A percentile compares a stretch with the other conserved stretches of the same genome.
These are phyloP conservation scores for Spencermartinsiella europaea DNA, from an alignment of 805 yeast species.

Conservation along the genomic window DNA sequence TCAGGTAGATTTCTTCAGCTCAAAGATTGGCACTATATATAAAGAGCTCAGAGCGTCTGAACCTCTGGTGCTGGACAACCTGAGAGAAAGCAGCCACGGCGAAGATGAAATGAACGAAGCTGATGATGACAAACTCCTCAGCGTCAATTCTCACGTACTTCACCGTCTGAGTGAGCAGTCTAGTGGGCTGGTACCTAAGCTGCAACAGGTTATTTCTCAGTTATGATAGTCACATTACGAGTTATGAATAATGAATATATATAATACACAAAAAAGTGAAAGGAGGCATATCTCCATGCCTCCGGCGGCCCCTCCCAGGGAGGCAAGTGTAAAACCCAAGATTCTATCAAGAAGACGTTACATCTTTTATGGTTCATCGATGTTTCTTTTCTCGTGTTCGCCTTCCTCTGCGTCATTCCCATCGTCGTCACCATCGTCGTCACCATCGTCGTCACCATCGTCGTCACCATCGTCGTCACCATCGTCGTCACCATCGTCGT, in stretches of 20 bases:
- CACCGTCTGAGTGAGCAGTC: slow-evolving; percentile 12
- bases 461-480: slow-evolving; percentile 27
- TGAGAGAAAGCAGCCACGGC: neutral
- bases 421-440: slow-evolving; percentile 18
- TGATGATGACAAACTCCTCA: neutral
- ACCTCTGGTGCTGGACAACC: neutral
- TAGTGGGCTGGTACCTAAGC: slow-evolving; percentile 16
- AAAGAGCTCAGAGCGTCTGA: neutral
- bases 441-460: slow-evolving; percentile 25
- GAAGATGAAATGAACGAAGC: neutral
- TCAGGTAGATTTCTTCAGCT: slow-evolving; percentile 20
- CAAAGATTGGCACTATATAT: slow-evolving; percentile 20
- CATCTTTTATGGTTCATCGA: neutral
- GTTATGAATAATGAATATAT: neutral
- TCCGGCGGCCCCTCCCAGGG: too few relatives aligned
- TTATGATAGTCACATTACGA: neutral
- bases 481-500: too few relatives aligned
- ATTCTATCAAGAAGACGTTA: neutral
- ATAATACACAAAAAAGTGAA: neutral
- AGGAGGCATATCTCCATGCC: neutral
- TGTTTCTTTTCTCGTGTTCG: slow-evolving; percentile 19
- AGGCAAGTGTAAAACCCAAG: too few relatives aligned
- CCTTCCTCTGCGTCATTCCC: slow-evolving; percentile 16
- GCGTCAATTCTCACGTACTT: slow-evolving; percentile 8
- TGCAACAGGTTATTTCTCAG: slow-evolving; percentile 11